phyloP scores from a whole-genome alignment of 2,329 filamentous ascomycete species.

The Verticillium albo-atrum region DNA sequence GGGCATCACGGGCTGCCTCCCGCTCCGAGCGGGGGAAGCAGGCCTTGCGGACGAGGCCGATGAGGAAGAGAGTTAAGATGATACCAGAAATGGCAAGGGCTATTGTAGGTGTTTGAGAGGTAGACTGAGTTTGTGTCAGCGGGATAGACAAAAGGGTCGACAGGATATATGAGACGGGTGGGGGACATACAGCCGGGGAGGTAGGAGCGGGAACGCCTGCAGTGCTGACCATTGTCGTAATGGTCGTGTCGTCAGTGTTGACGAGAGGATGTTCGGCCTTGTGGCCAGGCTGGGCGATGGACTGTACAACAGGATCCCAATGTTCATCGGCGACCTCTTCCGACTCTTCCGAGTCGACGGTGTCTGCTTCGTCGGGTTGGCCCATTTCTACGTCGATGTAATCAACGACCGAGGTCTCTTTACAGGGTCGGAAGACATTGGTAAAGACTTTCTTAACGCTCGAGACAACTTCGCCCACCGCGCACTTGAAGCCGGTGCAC shows the following conservation, averaged over 20 bases:
- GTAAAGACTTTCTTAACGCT: background rate
- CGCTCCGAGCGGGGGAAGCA: background rate
- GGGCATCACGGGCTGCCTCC: background rate
- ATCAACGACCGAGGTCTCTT: background rate
- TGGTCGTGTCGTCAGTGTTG: background rate
- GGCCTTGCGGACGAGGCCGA: background rate
- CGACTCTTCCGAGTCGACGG: background rate
- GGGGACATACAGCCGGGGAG: background rate
- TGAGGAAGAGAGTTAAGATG: background rate
- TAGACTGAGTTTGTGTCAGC: background rate
- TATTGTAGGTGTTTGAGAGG: background rate
- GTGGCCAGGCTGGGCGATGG: background rate
- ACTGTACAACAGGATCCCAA: background rate
- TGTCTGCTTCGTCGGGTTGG: background rate
- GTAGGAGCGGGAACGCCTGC: background rate
- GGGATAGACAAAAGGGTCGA: too few relatives aligned
- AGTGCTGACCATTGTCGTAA: background rate
- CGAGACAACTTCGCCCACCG: background rate
- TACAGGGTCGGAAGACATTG: background rate
- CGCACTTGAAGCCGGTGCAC: background rate
- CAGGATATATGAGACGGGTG: background rate
- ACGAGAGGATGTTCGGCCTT: background rate
- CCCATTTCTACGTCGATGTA: background rate
- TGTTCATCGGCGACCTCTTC: background rate
- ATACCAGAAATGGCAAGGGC: slow-evolving; percentile 16